Evolutionary conservation across 2,329 filamentous ascomycete genomes (phyloP).

Genomic region (Aspergillus spinulosporus): DNA sequence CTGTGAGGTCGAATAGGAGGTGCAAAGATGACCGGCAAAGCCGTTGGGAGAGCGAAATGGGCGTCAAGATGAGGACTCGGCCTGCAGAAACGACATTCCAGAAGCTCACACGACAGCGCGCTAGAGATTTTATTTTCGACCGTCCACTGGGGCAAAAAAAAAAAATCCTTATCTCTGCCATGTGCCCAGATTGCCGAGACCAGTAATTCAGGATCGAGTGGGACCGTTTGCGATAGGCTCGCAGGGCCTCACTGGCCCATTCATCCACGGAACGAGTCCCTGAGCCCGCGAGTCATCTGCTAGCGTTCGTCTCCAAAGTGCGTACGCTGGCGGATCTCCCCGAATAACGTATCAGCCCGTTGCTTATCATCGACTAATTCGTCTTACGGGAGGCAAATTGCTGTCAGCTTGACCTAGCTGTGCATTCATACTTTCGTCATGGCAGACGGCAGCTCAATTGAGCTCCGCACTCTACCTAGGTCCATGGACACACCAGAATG

Average conservation of each 20-base stretch:
- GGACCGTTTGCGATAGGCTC: slow-evolving; percentile 12
- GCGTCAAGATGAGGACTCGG: background rate
- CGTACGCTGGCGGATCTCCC: slow-evolving; percentile 15
- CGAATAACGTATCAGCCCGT: slow-evolving; percentile 12
- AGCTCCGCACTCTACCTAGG: no score
- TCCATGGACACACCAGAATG: no score
- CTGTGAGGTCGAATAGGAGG: background rate
- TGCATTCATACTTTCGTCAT: background rate
- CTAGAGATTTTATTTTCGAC: slow-evolving; percentile 13
- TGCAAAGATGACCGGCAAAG: background rate
- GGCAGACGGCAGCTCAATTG: background rate
- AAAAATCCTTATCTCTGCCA: slow-evolving; percentile 15
- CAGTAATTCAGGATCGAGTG: slow-evolving; percentile 1
- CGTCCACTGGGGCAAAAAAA: slow-evolving; percentile 6
- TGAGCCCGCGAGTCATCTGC: slow-evolving; percentile 12
- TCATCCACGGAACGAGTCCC: slow-evolving; percentile 3
- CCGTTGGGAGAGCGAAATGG: background rate
- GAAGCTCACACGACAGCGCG: slow-evolving; percentile 7
- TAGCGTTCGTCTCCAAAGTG: background rate
- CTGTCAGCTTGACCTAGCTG: background rate
- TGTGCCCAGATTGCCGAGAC: slow-evolving; percentile 6
- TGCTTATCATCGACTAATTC: slow-evolving; percentile 10
- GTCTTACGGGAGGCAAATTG: slow-evolving; percentile 8
- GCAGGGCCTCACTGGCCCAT: background rate
- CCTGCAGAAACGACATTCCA: background rate